phyloP scores from a whole-genome alignment of 371 early-diverging fungal genomes.

The Rhizopus sp. region DNA sequence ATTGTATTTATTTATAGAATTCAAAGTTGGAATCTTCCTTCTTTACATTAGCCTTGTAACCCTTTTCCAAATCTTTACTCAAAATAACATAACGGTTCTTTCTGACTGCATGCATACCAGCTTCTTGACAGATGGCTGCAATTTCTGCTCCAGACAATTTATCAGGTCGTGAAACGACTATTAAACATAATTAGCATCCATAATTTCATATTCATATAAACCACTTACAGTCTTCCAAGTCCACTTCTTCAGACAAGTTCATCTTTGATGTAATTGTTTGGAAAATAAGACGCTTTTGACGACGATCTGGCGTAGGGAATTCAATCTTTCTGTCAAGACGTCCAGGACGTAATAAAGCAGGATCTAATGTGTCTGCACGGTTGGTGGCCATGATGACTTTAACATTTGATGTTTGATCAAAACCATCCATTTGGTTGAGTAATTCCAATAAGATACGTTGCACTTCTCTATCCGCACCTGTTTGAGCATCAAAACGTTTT shows the following conservation, averaged over 20 bases:
- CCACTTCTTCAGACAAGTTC: constrained; percentile 98
- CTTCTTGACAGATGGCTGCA: constrained; percentile 99
- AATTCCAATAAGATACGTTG: constrained; percentile 99
- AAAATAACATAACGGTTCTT: constrained; percentile 98
- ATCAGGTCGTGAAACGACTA: constrained; percentile 97
- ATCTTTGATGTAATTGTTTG: constrained; percentile 97
- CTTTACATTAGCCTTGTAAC: constrained; percentile 96
- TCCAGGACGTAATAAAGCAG: constrained; percentile 98
- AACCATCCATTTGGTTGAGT: constrained; percentile 99
- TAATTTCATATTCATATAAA: background rate
- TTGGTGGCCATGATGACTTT: constrained; percentile 99
- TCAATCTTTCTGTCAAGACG: constrained; percentile 99
- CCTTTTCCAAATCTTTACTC: constrained; percentile 98
- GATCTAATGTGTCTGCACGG: constrained; percentile 99
- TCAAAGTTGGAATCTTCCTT: constrained; percentile 95
- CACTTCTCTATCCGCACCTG: constrained; percentile 99
- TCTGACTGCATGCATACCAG: constrained; percentile 99
- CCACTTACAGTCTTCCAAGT: constrained; percentile 95
- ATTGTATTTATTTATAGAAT: constrained; percentile 83
- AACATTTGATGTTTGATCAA: constrained; percentile 98
- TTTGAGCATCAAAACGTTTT: constrained; percentile 99
- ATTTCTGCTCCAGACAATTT: constrained; percentile 99
- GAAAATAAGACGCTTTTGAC: constrained; percentile 99
- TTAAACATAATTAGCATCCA: background rate
- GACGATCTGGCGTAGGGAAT: constrained; percentile 99